Evolutionary conservation across 2,329 filamentous ascomycete genomes (phyloP).

Genomic region (Sporothrix luriei): DNA sequence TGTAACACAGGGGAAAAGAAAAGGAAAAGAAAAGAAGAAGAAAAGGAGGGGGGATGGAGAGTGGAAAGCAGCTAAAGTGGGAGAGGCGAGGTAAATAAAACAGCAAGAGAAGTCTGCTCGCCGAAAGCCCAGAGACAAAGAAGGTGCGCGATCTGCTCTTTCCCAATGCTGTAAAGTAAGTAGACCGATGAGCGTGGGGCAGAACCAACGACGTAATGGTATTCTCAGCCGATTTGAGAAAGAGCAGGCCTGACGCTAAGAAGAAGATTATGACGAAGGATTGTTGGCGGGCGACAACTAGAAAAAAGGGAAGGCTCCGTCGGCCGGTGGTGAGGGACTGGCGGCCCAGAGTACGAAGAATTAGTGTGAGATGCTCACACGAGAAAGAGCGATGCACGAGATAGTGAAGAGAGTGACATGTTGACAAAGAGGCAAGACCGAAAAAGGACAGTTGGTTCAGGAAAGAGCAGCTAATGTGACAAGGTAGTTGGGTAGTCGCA

Average conservation of each 20-base stretch:
- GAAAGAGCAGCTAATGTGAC: background rate
- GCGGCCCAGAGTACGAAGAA: background rate
- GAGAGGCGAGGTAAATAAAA: conserved; percentile 23
- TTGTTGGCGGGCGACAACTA: conserved; percentile 8
- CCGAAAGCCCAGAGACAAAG: conserved; percentile 25
- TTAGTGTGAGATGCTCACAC: background rate
- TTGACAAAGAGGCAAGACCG: background rate
- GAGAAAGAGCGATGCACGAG: background rate
- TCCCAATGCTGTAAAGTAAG: background rate
- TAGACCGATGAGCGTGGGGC: background rate
- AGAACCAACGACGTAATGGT: conserved; percentile 26
- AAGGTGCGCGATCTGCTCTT: conserved; percentile 24
- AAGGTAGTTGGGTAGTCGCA: background rate
- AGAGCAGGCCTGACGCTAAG: conserved; percentile 6
- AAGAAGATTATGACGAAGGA: conserved; percentile 5
- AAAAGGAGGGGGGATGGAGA: background rate
- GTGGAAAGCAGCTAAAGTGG: background rate
- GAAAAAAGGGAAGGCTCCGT: background rate
- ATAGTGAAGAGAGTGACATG: background rate
- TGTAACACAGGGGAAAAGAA: background rate
- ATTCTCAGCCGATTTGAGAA: conserved; percentile 4
- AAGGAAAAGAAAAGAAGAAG: background rate
- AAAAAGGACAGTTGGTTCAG: background rate
- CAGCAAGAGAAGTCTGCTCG: conserved; percentile 19
- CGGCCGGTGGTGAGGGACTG: background rate